These are phyloP conservation scores for Neoboletus subvelutipes DNA, from an alignment of 768 basidiomycete genomes.

Conservation along the genomic window DNA sequence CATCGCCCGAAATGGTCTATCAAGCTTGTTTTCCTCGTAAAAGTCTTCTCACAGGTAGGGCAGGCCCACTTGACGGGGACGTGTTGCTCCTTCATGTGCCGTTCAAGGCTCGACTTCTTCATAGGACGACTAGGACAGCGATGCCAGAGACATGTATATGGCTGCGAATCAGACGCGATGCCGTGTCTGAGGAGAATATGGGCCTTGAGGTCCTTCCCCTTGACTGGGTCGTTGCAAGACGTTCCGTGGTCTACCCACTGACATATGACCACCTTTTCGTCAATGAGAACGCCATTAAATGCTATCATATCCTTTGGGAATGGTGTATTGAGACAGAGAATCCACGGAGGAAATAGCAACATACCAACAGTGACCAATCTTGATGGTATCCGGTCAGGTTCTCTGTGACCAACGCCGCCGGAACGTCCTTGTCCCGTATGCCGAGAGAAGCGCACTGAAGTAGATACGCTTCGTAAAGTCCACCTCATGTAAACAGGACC, in stretches of 20 bases:
- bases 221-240: slow-evolving; percentile 2
- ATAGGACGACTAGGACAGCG: neutral
- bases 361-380: slow-evolving; percentile 1
- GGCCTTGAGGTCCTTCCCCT: neutral
- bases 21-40: slow-evolving; percentile 4
- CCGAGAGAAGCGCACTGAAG: neutral
- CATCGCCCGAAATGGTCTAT: neutral
- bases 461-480: neutral
- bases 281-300: neutral
- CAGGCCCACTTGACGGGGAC: neutral
- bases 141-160: neutral
- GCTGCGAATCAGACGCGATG: neutral
- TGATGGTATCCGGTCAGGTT: neutral
- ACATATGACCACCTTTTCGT: neutral
- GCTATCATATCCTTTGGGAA: neutral
- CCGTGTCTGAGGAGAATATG: slow-evolving; percentile 2
- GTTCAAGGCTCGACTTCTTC: slow-evolving; percentile 5
- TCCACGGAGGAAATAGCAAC: neutral
- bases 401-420: neutral
- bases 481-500: no score
- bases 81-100: slow-evolving; percentile 5
- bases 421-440: neutral
- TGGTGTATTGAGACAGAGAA: neutral
- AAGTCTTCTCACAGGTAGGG: neutral
- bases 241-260: neutral